Evolutionary conservation across 2,329 filamentous ascomycete genomes (phyloP), one percentile per base, ranked within the genome.

Genomic region (Teratosphaeriaceae sp.): DNA sequence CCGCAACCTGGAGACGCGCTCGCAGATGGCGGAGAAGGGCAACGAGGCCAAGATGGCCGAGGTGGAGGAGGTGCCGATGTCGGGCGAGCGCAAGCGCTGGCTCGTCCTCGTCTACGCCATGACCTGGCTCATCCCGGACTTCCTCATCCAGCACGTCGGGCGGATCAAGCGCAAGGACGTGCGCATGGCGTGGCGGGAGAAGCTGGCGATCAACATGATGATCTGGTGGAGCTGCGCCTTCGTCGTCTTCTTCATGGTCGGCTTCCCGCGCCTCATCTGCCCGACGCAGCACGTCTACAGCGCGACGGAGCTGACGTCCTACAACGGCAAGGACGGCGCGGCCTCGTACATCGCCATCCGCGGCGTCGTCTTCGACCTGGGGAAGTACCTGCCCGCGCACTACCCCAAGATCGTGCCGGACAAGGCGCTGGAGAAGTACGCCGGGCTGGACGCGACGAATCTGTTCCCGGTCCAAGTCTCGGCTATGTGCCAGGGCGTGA

Each of bases 391-490:
- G 33, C 79, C 84, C 2, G 70, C 70, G 21, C 94, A 98, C 62
- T 95, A 94, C 61, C 88, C 88, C 0, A 30, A 12, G 13, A 80
- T 78, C 48, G 73, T 78, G 33, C 78, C 78, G 0, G 58, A 72
- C 24, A 79, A 79, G 49, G 67, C 73, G 6, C 66, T 97, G 36
- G 71, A 84, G 50, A 83, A 85, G 55, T 98, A 97, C 55, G 89
- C 85, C 37, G 92, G 92, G 40, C 69, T 79, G 33, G 94, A 98
- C 58, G 82, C 89, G n/a, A 94, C 86, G 18, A 72, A 77, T 29
- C 74, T 98, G 9, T 98, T 98, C 69, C 92, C 94, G 0, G 75
- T 98, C 1, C 92, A 98, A 62, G 90, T 98, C 13, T 94, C 84
- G 3, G 88, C 90, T 33, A 75, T 98, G 27, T 98, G 92, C 65